Conservation (phyloP, 495 filamentous ascomycete genomes). For the Parmelia sp. region DNA sequence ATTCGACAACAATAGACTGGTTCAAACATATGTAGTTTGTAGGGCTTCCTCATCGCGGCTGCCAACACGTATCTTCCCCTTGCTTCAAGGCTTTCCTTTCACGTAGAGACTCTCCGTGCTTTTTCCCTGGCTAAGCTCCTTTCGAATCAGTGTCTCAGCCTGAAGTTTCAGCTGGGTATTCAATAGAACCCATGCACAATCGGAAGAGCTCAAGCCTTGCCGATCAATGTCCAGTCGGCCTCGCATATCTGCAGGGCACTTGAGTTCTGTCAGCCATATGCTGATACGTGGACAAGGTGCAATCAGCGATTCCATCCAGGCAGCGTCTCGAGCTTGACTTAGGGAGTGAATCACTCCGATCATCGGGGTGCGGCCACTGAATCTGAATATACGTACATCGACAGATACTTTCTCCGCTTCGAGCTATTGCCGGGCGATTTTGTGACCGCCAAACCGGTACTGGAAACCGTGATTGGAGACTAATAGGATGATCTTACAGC, state of each 20-base stretch:
- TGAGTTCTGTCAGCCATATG: constrained; percentile 16
- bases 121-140: not conserved
- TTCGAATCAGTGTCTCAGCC: constrained; percentile 12
- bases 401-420: constrained; percentile 14
- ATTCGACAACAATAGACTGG: constrained; percentile 7
- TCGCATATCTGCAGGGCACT: not conserved
- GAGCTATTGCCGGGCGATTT: constrained; percentile 21
- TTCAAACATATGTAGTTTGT: not conserved
- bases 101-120: not conserved
- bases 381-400: constrained; percentile 15
- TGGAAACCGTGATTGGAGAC: not conserved
- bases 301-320: constrained; percentile 22
- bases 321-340: constrained; percentile 9
- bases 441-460: constrained; percentile 2
- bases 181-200: constrained; percentile 15
- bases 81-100: not conserved
- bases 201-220: constrained; percentile 8
- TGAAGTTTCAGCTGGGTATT: constrained; percentile 16
- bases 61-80: not conserved
- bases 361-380: constrained; percentile 20
- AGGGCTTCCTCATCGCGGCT: too few relatives aligned
- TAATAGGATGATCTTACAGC: too few relatives aligned
- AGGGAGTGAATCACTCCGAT: constrained; percentile 20
- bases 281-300: constrained; percentile 13
- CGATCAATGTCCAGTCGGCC: not conserved